Evolutionary conservation across 768 basidiomycete genomes (phyloP).

Genomic region (Rhodotorula paludigena): DNA sequence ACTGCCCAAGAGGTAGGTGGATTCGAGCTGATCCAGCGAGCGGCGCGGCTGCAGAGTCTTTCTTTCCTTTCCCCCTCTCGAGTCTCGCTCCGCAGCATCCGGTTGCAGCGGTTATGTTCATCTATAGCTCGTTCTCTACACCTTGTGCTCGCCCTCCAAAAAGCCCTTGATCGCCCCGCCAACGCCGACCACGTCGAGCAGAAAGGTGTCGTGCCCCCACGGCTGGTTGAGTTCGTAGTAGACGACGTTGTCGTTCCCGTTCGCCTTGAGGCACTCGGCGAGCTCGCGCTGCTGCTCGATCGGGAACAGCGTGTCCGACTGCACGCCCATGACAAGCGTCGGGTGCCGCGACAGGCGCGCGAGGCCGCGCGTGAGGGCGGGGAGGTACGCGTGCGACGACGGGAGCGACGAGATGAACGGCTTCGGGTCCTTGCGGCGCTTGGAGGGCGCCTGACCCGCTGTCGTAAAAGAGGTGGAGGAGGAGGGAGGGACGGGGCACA

Average conservation of each 20-base stretch:
- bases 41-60: too few species aligned
- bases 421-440: constrained; percentile 40
- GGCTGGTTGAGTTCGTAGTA: constrained; percentile 98
- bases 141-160: constrained; percentile 47
- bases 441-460: neutral
- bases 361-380: constrained; percentile 66
- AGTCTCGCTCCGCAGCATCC: too few species aligned
- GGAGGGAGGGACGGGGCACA: constrained; percentile 46
- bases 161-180: constrained; percentile 89
- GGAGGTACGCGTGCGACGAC: constrained; percentile 43
- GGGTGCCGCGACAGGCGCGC: constrained; percentile 70
- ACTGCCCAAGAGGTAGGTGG: too few species aligned
- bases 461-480: neutral
- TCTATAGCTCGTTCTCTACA: neutral
- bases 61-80: too few species aligned
- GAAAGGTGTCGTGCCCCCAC: constrained; percentile 99
- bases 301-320: constrained; percentile 93
- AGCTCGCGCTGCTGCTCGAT: constrained; percentile 96
- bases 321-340: constrained; percentile 81
- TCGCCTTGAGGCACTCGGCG: constrained; percentile 82
- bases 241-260: constrained; percentile 79
- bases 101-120: too few species aligned
- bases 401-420: constrained; percentile 48
- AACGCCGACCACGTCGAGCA: constrained; percentile 87
- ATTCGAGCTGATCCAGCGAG: too few species aligned